Evolutionary conservation across 257 asterid species (phyloP).

Genomic region (Perilla frutescens): DNA sequence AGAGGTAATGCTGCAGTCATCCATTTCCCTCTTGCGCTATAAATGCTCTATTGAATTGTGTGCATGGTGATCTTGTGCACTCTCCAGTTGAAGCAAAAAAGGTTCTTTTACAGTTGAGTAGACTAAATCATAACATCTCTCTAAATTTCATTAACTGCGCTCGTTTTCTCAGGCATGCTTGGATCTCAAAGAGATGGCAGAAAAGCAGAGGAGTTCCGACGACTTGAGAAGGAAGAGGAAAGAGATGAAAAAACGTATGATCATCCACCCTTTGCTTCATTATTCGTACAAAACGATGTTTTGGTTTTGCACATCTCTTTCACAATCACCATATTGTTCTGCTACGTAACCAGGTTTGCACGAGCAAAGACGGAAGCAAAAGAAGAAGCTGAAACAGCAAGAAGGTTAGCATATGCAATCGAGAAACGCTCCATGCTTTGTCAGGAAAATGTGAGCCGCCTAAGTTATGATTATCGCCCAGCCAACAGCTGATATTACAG

Average conservation of each 20-base stretch:
- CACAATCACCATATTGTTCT: conserved; percentile 3
- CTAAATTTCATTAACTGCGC: neutral
- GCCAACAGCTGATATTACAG: neutral
- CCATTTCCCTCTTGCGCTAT: neutral
- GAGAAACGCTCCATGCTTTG: neutral
- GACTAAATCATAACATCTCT: neutral
- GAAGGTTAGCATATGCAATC: conserved; percentile 29
- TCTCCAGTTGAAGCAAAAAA: neutral
- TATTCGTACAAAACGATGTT: neutral
- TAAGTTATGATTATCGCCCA: neutral
- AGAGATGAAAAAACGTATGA: conserved; percentile 60
- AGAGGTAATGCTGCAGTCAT: conserved; percentile 43
- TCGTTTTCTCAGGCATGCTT: conserved; percentile 46
- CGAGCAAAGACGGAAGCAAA: conserved; percentile 57
- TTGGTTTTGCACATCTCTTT: neutral
- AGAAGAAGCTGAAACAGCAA: conserved; percentile 41
- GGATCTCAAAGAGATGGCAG: conserved; percentile 57
- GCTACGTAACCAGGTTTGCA: conserved; percentile 47
- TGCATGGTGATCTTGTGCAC: too few species aligned
- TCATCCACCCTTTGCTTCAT: conserved; percentile 10
- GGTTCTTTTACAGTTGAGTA: neutral
- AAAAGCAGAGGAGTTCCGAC: conserved; percentile 47
- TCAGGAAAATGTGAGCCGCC: neutral
- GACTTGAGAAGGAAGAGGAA: conserved; percentile 55
- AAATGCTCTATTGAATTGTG: neutral